A percentile compares a stretch with the other conserved stretches of the same genome.
Conservation (phyloP, 352 stramenopile species). For the Phytophthora citricola region DNA sequence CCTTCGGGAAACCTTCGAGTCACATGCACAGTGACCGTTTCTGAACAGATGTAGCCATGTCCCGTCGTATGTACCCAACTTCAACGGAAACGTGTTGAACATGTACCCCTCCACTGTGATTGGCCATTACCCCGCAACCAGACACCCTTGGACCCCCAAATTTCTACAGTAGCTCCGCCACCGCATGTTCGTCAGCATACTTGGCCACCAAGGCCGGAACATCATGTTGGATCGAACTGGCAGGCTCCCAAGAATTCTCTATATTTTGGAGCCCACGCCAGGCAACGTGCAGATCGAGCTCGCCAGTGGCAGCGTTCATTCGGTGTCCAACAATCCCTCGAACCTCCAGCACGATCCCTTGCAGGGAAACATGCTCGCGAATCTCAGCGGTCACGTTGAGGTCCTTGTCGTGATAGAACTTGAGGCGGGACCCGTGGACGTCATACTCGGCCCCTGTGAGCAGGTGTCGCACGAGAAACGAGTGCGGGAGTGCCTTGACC, state of each 20-base stretch:
- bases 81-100: too few relatives aligned
- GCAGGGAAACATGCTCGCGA: constrained; percentile 8
- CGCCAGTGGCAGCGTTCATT: neutral
- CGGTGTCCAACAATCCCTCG: neutral
- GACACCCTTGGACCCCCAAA: neutral
- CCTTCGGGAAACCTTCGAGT: too few relatives aligned
- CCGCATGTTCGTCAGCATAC: neutral
- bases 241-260: constrained; percentile 19
- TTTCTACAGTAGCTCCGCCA: constrained; percentile 3
- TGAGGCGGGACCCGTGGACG: neutral
- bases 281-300: constrained; percentile 10
- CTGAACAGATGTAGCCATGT: too few relatives aligned
- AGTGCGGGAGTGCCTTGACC: constrained; percentile 7
- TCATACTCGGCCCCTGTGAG: constrained; percentile 14
- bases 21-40: too few relatives aligned
- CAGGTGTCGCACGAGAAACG: constrained; percentile 21
- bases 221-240: constrained; percentile 13
- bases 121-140: neutral
- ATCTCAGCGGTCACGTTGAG: constrained; percentile 16
- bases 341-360: constrained; percentile 15
- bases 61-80: too few relatives aligned
- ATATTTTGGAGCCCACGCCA: constrained; percentile 16
- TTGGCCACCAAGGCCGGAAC: constrained; percentile 8
- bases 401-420: constrained; percentile 16
- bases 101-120: too few relatives aligned